These are phyloP conservation scores for Neurospora tetraspora DNA, from an alignment of 495 filamentous ascomycete genomes.

Conservation along the genomic window DNA sequence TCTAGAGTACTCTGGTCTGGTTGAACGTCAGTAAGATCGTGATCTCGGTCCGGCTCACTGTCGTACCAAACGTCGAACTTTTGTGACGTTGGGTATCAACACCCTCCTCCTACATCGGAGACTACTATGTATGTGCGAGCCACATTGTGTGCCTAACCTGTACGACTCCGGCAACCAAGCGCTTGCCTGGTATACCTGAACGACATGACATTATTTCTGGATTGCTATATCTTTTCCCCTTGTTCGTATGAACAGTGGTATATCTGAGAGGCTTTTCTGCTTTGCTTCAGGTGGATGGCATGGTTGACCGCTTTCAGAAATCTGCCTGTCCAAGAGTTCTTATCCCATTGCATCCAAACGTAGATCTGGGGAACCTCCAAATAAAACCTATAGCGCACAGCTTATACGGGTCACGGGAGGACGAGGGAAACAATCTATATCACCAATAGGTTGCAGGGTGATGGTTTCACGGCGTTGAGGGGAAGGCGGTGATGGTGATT, in stretches of 20 bases:
- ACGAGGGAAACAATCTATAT: not conserved
- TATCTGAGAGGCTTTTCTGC: no score
- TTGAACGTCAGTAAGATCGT: no score
- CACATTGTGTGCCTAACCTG: not conserved
- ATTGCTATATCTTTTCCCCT: no score
- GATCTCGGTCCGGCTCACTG: no score
- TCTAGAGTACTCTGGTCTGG: no score
- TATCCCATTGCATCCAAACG: not conserved
- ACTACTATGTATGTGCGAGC: not conserved
- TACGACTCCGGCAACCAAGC: not conserved
- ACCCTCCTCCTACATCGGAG: not conserved
- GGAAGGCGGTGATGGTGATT: not conserved
- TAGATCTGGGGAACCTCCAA: not conserved
- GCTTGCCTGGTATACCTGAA: not conserved
- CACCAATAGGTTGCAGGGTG: not conserved
- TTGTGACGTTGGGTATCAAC: not conserved
- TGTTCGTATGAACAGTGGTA: no score
- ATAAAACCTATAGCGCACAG: not conserved
- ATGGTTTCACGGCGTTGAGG: not conserved
- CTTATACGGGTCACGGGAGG: not conserved
- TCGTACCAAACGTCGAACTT: no score
- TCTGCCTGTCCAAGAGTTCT: no score
- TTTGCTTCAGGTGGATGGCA: no score
- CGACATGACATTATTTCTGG: no score
- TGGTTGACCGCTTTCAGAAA: no score